Conservation (phyloP, 1,284 basidiomycete species). For the Cutaneotrichosporon spelunceum region DNA sequence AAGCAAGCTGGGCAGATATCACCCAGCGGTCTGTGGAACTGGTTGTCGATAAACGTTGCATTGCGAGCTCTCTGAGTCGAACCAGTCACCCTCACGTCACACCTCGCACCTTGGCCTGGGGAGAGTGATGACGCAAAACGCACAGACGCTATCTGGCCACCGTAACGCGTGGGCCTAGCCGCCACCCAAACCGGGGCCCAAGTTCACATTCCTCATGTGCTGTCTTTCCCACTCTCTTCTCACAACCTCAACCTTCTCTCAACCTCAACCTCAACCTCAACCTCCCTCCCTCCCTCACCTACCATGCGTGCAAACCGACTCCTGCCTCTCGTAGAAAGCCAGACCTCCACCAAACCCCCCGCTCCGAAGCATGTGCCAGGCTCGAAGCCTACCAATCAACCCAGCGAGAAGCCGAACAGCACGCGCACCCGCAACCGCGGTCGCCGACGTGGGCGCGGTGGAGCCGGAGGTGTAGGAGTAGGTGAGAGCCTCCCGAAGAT, state of each 20-base stretch:
- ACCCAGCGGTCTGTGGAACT: no score
- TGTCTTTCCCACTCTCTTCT: not conserved
- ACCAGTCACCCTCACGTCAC: no score
- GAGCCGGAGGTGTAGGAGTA: not conserved
- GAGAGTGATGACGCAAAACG: no score
- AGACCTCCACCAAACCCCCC: not conserved
- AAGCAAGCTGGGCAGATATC: no score
- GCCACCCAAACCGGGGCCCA: not conserved
- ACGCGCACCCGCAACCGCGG: not conserved
- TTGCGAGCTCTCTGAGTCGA: no score
- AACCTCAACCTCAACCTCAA: no score
- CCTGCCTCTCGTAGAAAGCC: not conserved
- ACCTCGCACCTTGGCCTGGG: no score
- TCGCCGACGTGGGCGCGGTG: not conserved
- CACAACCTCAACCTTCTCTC: not conserved
- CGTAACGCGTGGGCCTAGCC: no score
- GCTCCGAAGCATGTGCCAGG: not conserved
- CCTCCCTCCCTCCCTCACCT: not conserved
- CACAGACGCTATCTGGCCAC: no score
- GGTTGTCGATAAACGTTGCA: no score
- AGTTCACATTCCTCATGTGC: not conserved
- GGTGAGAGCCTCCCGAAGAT: no score
- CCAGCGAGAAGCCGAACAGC: not conserved
- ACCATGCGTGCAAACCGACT: not conserved
- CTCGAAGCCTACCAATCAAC: not conserved